Percentiles rank a stretch among this genome's conserved stretches.
Conservation (phyloP, 768 basidiomycete species). For the Crepidotus variabilis region DNA sequence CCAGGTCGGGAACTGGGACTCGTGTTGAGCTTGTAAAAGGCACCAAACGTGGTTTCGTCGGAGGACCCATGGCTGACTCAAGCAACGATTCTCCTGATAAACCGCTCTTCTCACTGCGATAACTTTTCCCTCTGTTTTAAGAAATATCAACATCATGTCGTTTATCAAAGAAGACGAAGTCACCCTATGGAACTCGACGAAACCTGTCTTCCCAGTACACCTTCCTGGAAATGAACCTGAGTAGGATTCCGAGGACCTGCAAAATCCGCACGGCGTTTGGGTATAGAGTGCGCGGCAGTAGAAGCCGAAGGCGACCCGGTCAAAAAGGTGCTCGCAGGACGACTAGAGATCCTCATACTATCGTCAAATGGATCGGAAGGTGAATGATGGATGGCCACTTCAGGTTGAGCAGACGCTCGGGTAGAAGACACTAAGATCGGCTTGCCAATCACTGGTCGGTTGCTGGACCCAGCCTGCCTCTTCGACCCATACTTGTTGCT, state of each 20-base stretch:
- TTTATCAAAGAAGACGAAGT: constrained; percentile 3
- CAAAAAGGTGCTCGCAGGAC: constrained; percentile 44
- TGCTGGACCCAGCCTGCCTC: constrained; percentile 22
- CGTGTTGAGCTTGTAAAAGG: constrained; percentile 68
- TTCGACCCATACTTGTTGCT: constrained; percentile 53
- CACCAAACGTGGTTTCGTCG: constrained; percentile 57
- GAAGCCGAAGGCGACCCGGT: constrained; percentile 64
- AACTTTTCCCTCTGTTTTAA: constrained; percentile 51
- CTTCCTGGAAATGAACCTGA: constrained; percentile 37
- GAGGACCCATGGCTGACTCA: constrained; percentile 23
- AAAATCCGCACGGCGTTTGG: constrained; percentile 66
- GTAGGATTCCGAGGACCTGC: constrained; percentile 50
- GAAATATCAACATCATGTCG: background rate
- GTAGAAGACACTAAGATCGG: constrained; percentile 42
- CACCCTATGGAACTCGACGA: constrained; percentile 29
- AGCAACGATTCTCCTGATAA: constrained; percentile 34
- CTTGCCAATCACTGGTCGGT: constrained; percentile 54
- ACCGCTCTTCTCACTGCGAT: constrained; percentile 42
- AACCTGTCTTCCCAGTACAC: constrained; percentile 29
- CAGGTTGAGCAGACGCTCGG: constrained; percentile 11
- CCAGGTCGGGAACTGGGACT: constrained; percentile 53
- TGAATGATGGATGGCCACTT: constrained; percentile 24
- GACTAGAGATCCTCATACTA: constrained; percentile 24
- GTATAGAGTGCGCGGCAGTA: constrained; percentile 62
- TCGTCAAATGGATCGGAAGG: constrained; percentile 39